phyloP scores from a whole-genome alignment of 495 filamentous ascomycete species.

The Chaetomium cochliodes region DNA sequence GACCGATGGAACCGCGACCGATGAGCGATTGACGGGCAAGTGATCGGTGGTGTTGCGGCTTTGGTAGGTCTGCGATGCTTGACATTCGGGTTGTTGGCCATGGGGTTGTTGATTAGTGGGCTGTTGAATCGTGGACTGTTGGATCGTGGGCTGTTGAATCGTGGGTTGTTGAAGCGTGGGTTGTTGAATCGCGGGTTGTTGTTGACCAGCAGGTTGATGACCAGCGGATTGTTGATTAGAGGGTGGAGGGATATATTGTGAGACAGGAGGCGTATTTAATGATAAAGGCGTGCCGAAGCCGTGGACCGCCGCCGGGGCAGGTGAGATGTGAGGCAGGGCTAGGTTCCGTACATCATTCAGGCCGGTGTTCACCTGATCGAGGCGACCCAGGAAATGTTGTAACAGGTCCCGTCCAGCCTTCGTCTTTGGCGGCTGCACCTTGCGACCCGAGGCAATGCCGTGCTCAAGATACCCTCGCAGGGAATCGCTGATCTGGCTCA shows the following conservation, averaged over 20 bases:
- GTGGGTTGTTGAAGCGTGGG: neutral
- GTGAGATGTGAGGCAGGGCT: slow-evolving; percentile 17
- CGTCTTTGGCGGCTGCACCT: slow-evolving; percentile 32
- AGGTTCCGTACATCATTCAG: slow-evolving; percentile 17
- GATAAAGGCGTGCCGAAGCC: slow-evolving; percentile 29
- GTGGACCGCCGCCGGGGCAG: slow-evolving; percentile 8
- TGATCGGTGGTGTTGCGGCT: neutral
- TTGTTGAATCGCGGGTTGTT: no score
- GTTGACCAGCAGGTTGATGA: neutral
- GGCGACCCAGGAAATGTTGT: slow-evolving; percentile 26
- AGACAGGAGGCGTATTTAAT: slow-evolving; percentile 14
- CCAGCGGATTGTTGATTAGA: no score
- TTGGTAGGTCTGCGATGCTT: neutral
- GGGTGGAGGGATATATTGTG: slow-evolving; percentile 1
- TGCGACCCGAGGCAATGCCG: slow-evolving; percentile 23
- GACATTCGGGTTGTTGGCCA: neutral
- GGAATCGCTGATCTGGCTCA: slow-evolving; percentile 28
- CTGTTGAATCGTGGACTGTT: no score
- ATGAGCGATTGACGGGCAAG: slow-evolving; percentile 1
- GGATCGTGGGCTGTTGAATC: neutral
- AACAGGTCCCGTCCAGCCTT: slow-evolving; percentile 32
- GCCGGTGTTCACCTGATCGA: slow-evolving; percentile 27
- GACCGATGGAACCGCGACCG: neutral
- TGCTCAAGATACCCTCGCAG: slow-evolving; percentile 30
- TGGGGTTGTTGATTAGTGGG: no score